Evolutionary conservation across 805 yeast genomes (phyloP).

Genomic region (Candida mattraensis): DNA sequence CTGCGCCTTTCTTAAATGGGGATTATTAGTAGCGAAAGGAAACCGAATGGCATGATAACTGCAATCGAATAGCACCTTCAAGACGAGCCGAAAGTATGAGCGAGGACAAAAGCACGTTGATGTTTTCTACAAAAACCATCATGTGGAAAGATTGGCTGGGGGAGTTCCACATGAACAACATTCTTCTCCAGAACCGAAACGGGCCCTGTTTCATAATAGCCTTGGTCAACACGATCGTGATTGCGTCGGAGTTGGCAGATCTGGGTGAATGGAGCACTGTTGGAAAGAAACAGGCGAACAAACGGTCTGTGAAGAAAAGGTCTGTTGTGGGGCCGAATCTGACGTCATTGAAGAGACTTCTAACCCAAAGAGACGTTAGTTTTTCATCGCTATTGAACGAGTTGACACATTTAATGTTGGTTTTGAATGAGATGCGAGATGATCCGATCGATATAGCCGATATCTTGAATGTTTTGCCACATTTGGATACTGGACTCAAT

Average conservation of each 20-base stretch:
- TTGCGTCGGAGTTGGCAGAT: slow-evolving; percentile 41
- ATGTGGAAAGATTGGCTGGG: slow-evolving; percentile 27
- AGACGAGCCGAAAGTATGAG: too few relatives aligned
- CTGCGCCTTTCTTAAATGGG: too few relatives aligned
- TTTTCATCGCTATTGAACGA: slow-evolving; percentile 46
- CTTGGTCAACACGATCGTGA: slow-evolving; percentile 63
- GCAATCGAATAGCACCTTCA: too few relatives aligned
- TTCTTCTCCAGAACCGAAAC: slow-evolving; percentile 73
- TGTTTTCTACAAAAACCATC: slow-evolving; percentile 30
- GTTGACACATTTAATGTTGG: slow-evolving; percentile 46
- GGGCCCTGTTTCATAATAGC: slow-evolving; percentile 92
- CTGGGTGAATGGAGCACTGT: slow-evolving; percentile 25
- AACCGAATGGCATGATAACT: too few relatives aligned
- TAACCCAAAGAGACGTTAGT: slow-evolving; percentile 22
- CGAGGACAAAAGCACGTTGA: slow-evolving; percentile 5
- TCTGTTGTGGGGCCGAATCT: slow-evolving; percentile 8
- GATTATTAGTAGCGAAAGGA: too few relatives aligned
- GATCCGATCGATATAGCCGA: slow-evolving; percentile 29
- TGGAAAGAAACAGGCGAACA: slow-evolving; percentile 3
- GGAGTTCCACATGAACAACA: slow-evolving; percentile 43
- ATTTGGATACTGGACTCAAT: slow-evolving; percentile 65
- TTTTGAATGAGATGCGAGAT: slow-evolving; percentile 33
- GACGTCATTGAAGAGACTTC: slow-evolving; percentile 24
- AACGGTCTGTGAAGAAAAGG: background rate
- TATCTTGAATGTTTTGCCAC: slow-evolving; percentile 58